A percentile compares a stretch with the other conserved stretches of the same genome.
Evolutionary conservation across 192 early-diverging fungal genomes (phyloP).

Genomic region (Entomortierella chlamydospora): DNA sequence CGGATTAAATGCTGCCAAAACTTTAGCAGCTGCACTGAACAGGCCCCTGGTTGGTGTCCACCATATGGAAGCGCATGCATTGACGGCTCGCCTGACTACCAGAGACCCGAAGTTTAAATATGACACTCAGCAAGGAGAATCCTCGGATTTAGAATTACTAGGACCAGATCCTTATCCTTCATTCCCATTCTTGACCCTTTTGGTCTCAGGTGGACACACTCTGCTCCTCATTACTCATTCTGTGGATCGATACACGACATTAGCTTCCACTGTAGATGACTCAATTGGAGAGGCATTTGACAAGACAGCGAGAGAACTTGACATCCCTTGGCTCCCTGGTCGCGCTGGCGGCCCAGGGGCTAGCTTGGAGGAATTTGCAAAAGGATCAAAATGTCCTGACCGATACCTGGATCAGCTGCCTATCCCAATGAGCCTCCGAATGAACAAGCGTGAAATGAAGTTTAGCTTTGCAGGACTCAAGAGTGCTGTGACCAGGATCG

Average conservation of each 20-base stretch:
- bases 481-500: slow-evolving; percentile 68
- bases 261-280: slow-evolving; percentile 80
- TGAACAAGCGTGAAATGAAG: slow-evolving; percentile 58
- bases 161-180: slow-evolving; percentile 46
- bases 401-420: slow-evolving; percentile 55
- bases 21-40: slow-evolving; percentile 72
- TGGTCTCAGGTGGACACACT: slow-evolving; percentile 85
- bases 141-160: neutral
- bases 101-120: slow-evolving; percentile 9
- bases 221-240: slow-evolving; percentile 66
- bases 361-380: slow-evolving; percentile 73
- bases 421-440: slow-evolving; percentile 71
- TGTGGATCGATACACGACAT: slow-evolving; percentile 68
- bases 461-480: slow-evolving; percentile 86
- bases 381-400: slow-evolving; percentile 58
- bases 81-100: slow-evolving; percentile 76
- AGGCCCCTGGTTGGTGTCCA: slow-evolving; percentile 83
- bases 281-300: slow-evolving; percentile 85
- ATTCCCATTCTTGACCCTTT: slow-evolving; percentile 79
- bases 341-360: slow-evolving; percentile 77
- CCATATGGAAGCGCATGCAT: slow-evolving; percentile 88
- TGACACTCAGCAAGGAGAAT: neutral
- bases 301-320: slow-evolving; percentile 76
- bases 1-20: slow-evolving; percentile 78
- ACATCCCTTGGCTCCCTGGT: slow-evolving; percentile 70